Evolutionary conservation across 345 rosid genomes (phyloP).

Genomic region (Lepidium aucheri): DNA sequence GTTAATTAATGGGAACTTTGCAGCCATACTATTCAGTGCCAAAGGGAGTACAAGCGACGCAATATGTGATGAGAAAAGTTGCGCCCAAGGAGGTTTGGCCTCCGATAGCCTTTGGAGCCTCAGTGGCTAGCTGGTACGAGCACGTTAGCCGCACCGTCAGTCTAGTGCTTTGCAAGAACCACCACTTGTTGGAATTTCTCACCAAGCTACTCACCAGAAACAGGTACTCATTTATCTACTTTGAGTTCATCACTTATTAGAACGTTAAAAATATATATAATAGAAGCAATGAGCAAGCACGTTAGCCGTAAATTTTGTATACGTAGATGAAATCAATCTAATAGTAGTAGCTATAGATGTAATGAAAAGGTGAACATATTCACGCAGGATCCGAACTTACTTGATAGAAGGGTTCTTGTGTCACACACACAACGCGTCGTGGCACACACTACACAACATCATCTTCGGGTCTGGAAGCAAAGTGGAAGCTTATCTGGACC

Average conservation of each 20-base stretch:
- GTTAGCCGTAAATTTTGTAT: too few relatives aligned
- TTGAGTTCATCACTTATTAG: neutral
- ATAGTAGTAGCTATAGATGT: neutral
- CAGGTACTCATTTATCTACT: slow-evolving; percentile 43
- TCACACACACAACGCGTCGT: slow-evolving; percentile 89
- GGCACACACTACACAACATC: slow-evolving; percentile 98
- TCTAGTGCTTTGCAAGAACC: slow-evolving; percentile 84
- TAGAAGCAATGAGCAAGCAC: too few relatives aligned
- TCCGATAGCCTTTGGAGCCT: slow-evolving; percentile 67
- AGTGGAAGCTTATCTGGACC: slow-evolving; percentile 67
- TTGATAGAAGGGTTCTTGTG: slow-evolving; percentile 87
- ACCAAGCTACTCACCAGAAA: slow-evolving; percentile 67
- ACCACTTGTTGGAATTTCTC: slow-evolving; percentile 79
- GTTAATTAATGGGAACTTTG: neutral
- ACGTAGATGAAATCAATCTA: too few relatives aligned
- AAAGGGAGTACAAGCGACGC: slow-evolving; percentile 60
- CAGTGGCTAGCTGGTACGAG: slow-evolving; percentile 95
- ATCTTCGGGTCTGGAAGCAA: slow-evolving; percentile 81
- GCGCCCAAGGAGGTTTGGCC: slow-evolving; percentile 96
- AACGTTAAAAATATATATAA: too few relatives aligned
- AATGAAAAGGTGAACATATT: neutral
- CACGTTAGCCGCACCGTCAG: slow-evolving; percentile 78
- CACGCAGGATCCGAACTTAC: slow-evolving; percentile 70
- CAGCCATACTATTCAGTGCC: slow-evolving; percentile 89
- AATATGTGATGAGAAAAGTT: slow-evolving; percentile 68